Base-by-base conservation (phyloP, 2,329 filamentous ascomycete species). In the Xylaria sp. region DNA sequence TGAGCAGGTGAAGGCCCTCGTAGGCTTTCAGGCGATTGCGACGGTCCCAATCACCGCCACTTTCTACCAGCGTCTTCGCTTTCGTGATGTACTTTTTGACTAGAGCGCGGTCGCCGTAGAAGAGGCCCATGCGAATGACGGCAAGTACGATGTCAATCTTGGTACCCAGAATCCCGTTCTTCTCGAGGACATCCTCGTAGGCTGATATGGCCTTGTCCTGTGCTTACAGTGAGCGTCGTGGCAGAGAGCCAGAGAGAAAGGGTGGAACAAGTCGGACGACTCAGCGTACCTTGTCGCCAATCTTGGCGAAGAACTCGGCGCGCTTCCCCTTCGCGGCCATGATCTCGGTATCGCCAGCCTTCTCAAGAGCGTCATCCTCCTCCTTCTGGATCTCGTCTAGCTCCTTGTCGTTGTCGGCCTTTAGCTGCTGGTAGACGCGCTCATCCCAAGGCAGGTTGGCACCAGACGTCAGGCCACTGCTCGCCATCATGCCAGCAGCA, bases 1-100 rank as follows among this genome's bases (percentile, higher is more conserved):
- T 98, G 69, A 99, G 88, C 60, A 97, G 86, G 75, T 98, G 90
- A 58, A 99, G 85, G 65, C 95, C 95, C 76, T 96, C 93, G 84
- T 99, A 99, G 68, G 95, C 95, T 89, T 99, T 99, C 73, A 99
- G 87, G 63, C 95, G 90, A 83, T 99, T 99, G 76, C 95, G 90
- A 67, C 95, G 91, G 77, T 99, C 95, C 95, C 95, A 99, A 79
- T 99, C 95, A 77, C 95, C 95, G 69, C 95, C 95, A 68, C 90
- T 90, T 75, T 99, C 95, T 33, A 99, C 93, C 52, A 99, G 84
- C 3, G 90, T 85, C 80, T 91, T 92, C 70, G 93, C 93, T 43
- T 94, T 89, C 73, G 97, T 93, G 47, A 98, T 86, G 62, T 92
- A 91, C 85, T 96, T 97, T 87, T 96, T 96, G 49, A 97, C 93